Evolutionary conservation across 78 protist species (phyloP).

Genomic region (Monocercomonoides exilis): DNA sequence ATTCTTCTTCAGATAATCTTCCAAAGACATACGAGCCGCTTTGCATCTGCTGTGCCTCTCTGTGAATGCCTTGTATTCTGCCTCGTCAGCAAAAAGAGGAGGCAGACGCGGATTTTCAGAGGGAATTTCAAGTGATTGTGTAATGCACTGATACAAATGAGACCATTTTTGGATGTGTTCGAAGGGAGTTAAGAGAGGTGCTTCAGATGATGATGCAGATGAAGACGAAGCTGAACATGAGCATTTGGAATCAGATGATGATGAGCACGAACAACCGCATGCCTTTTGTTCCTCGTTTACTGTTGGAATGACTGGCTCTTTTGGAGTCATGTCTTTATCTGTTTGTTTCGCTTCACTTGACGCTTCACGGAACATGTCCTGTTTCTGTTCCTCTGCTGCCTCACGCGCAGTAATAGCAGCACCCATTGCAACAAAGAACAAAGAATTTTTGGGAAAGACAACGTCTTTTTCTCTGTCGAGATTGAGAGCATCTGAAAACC

Average conservation of each 20-base stretch:
- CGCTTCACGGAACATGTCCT: not conserved
- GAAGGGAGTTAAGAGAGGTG: not conserved
- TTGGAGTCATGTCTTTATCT: not conserved
- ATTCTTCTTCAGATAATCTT: not conserved
- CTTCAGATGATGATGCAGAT: not conserved
- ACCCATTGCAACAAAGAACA: conserved; percentile 18
- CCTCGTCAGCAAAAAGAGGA: conserved; percentile 7
- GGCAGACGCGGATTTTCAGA: not conserved
- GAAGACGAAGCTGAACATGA: not conserved
- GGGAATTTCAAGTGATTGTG: not conserved
- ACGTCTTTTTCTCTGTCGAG: not conserved
- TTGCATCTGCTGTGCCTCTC: not conserved
- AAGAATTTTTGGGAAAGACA: conserved; percentile 13
- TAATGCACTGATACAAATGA: not conserved
- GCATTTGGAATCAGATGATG: not conserved
- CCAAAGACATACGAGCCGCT: not conserved
- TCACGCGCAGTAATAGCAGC: conserved; percentile 12
- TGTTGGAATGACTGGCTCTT: not conserved
- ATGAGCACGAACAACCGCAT: not conserved
- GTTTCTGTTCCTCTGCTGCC: not conserved
- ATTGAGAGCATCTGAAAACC: not conserved
- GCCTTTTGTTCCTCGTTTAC: not conserved
- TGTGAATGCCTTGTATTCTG: not conserved
- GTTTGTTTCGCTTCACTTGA: not conserved
- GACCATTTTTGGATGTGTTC: not conserved